Percentiles rank a stretch among this genome's conserved stretches.
Evolutionary conservation across 192 early-diverging fungal genomes (phyloP).

Genomic region (Linnemannia zychae): DNA sequence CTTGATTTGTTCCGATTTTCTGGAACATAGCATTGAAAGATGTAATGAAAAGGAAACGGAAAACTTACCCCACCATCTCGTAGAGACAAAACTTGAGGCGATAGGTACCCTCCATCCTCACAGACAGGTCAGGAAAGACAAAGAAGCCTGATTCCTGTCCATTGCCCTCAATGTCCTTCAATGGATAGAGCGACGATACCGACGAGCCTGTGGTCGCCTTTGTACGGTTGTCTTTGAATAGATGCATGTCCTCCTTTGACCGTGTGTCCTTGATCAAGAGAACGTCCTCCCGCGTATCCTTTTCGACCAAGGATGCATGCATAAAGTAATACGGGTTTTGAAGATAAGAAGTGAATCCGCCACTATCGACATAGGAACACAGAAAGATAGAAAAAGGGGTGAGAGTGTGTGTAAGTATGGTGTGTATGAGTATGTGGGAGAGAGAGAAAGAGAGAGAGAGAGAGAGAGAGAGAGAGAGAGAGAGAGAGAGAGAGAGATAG

Average conservation of each 20-base stretch:
- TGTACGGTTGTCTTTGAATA: conserved; percentile 91
- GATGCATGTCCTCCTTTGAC: conserved; percentile 84
- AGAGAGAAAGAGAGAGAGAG: background rate
- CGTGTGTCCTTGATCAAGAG: conserved; percentile 92
- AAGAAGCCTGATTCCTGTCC: conserved; percentile 93
- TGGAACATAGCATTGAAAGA: background rate
- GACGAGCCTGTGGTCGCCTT: conserved; percentile 90
- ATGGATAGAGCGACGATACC: conserved; percentile 91
- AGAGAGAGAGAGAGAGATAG: background rate
- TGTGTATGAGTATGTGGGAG: background rate
- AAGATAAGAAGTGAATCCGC: conserved; percentile 57
- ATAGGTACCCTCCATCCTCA: conserved; percentile 94
- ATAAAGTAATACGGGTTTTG: conserved; percentile 98
- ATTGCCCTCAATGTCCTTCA: conserved; percentile 87
- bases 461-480: background rate
- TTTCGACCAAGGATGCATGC: conserved; percentile 92
- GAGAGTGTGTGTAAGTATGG: no score
- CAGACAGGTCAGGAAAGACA: conserved; percentile 96
- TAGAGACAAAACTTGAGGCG: conserved; percentile 89
- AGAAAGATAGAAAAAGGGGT: conserved; percentile 6
- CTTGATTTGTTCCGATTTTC: background rate
- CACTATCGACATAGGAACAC: background rate
- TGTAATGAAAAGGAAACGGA: background rate
- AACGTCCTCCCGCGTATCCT: conserved; percentile 86
- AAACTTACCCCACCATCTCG: conserved; percentile 86